Base-by-base conservation (phyloP, 1,284 basidiomycete genomes). In the Thecaphora thlaspeos region DNA sequence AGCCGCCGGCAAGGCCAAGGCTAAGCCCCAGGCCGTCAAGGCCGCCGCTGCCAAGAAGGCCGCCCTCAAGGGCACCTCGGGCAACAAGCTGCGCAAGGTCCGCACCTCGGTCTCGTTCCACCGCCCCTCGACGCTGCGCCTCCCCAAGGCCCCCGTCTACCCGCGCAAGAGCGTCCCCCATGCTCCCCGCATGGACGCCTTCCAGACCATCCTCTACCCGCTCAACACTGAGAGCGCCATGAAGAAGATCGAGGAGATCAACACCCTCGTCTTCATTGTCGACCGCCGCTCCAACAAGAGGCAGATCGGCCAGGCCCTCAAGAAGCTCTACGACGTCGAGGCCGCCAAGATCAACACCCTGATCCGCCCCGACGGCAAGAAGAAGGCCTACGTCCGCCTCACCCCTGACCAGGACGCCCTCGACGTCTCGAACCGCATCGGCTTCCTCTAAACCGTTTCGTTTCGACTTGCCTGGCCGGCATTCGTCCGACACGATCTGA, bases 361-460 rank as follows among this genome's bases (percentile, higher is more conserved):
- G 77, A 97, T 97, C 81, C 88, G 92, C 88, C 95, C 94, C 55
- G 95, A 98, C 77, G 94, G 95, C 57, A 91, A 89, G 86, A 98
- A 98, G 86, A 98, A 98, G 88, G 94, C 94, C 45, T 98, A 95
- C 80, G 91, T 97, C 55, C 87, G 92, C 48, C 83, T 98, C 76
- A 90, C 91, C 36, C 82, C 93, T 30, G 94, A 97, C 83, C 90
- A 94, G 81, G 94, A 98, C 78, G 94, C 94, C 46, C 82, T 97
- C 71, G 94, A 98, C 81, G 90, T 98, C 68, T 92, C 93, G 72
- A 98, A 97, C 89, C 96, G 95, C 88, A 92, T 94, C 61, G 54
- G 85, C 78, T 61, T 72, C 52, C 62, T 71, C 61, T 73, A 55
- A 68, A 14, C 36, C 36, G 36, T 7, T 28, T 28, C 26, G 26